Conservation (phyloP, 2,329 filamentous ascomycete species). For the Pestalotiopsis sp. region DNA sequence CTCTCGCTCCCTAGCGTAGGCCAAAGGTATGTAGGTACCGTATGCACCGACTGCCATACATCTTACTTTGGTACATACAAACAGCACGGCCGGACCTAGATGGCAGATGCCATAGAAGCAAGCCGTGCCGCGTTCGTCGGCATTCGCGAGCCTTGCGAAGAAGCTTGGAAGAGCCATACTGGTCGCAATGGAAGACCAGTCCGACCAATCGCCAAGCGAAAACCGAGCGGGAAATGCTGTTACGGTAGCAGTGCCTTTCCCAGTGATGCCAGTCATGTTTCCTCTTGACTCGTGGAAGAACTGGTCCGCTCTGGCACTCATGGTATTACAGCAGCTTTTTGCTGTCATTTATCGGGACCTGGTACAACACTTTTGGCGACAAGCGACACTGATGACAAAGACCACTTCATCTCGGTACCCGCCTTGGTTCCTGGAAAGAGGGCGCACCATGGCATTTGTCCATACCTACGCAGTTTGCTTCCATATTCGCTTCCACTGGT, state of each 20-base stretch:
- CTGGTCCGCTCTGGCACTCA: background rate
- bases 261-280: background rate
- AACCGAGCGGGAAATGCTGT: background rate
- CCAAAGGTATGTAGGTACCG: no score
- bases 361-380: background rate
- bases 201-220: background rate
- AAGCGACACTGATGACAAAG: background rate
- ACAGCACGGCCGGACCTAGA: background rate
- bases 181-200: background rate
- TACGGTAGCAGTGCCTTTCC: background rate
- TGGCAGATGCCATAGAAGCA: background rate
- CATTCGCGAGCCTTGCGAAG: background rate
- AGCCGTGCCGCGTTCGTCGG: background rate
- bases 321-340: background rate
- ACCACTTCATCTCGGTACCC: background rate
- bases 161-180: background rate
- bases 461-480: conserved; percentile 1
- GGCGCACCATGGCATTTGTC: background rate
- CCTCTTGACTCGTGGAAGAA: conserved; percentile 7
- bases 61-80: background rate
- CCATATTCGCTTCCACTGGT: conserved; percentile 9
- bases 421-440: background rate
- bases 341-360: background rate
- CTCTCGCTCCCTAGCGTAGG: background rate
- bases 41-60: background rate